Evolutionary conservation across 2,329 filamentous ascomycete genomes (phyloP), one percentile per base, ranked within the genome.

Genomic region (Setomelanomma holmii): DNA sequence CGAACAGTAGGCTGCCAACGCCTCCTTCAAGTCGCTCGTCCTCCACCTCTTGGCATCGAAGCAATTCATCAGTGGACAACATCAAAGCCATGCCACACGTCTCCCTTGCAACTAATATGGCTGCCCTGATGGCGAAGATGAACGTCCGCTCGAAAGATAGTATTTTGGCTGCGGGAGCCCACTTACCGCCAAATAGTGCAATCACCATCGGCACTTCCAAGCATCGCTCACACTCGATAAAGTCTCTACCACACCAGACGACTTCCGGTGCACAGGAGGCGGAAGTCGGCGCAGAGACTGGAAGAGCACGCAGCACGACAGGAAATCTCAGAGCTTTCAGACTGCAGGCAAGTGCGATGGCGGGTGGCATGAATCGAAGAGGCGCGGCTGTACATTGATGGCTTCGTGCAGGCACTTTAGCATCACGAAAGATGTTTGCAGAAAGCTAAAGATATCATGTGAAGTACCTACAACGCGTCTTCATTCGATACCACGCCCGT

Each of bases 321-420:
- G 51, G 53, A 1, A 65, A 53, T 40, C 34, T 65, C 5, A 56
- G 62, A 22, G 47, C 57, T 3, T 65, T 65, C 24, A 58, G 58
- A 24, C 39, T 65, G 23, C 58, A 63, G 44, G 62, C 62, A 12
- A 63, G 60, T 47, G 60, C 58, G 12, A 46, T 65, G 53, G 60
- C 58, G 3, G 60, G 53, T 12, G 58, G 60, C 0, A 56, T 61
- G 56, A 63, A 53, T 39, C 45, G 56, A 17, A 53, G 59, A 6
- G 27, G 27, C 2, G 14, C 27, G 3, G 27, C 27, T 6, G 27
- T 8, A 6, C 27, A 8, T 8, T 30, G 27, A 30, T n/a, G n/a
- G n/a, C n/a, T n/a, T n/a, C n/a, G n/a, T n/a, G n/a, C n/a, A n/a
- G n/a, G n/a, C n/a, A n/a, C n/a, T n/a, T n/a, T n/a, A n/a, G n/a